Base-by-base conservation (phyloP, 257 asterid species). In the Nicotiana paniculata region DNA sequence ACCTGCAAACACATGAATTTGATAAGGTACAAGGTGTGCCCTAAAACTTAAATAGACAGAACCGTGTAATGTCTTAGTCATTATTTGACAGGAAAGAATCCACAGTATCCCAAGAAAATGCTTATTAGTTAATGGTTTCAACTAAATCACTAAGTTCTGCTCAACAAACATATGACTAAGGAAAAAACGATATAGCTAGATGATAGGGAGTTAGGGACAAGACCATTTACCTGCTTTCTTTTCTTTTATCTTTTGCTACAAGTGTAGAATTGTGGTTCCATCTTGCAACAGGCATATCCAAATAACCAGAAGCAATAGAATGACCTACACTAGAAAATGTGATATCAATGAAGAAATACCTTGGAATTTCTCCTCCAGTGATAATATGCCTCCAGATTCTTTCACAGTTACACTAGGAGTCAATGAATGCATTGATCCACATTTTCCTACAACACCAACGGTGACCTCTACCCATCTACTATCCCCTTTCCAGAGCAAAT, bases 401-500 rank as follows among this genome's bases (percentile, higher is more conserved):
- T 94, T 94, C 75, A 94, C 97, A 64, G 98, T 94, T 82, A 91
- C 82, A 90, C 98, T 94, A 54, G 98, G 98, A 85, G 98, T 88
- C 88, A 94, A 83, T 26, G 98, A 94, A 83, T 66, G 89, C 98
- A 94, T 91, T 30, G 92, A 81, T 79, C 97, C 97, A 12, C 88
- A 84, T 82, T 89, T 86, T 83, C 98, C 98, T 13, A 94, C 39
- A 18, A 93, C 97, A 85, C 98, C 98, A 79, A 94, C 97, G 48
- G 98, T 94, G 59, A 94, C 90, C 88, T 94, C 98, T 55, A 94
- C 98, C 98, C 98, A 94, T 85, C 97, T 91, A 88, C 95, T 94
- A 18, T 77, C 72, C 83, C 98, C 97, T 86, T 91, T 82, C 98
- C 98, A 94, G 57, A 91, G 84, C 84, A 94, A 85, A 70, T 85